These are phyloP conservation scores for Eimeria zaria DNA, from an alignment of 169 alveolate genomes.

Conservation along the genomic window DNA sequence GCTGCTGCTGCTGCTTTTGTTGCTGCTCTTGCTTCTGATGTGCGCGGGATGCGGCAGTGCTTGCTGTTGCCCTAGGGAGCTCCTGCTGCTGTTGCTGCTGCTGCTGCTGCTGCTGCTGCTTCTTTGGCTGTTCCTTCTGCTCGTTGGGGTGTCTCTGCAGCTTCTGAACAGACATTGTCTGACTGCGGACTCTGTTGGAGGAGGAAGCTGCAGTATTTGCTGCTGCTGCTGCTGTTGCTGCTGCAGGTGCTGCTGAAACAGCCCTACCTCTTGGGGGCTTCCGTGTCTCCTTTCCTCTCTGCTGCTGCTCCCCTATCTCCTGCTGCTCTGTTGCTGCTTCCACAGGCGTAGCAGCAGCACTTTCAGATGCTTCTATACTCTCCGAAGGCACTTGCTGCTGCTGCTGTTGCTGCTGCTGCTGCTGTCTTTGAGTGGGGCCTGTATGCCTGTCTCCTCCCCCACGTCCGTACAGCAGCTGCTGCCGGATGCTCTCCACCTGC, in stretches of 20 bases:
- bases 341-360: not conserved
- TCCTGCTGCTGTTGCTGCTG: constrained; percentile 15
- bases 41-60: too few relatives aligned
- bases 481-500: constrained; percentile 36
- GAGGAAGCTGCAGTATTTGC: not conserved
- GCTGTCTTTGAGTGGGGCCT: constrained; percentile 16
- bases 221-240: constrained; percentile 3
- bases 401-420: constrained; percentile 1
- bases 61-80: too few relatives aligned
- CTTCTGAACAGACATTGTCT: not conserved
- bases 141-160: not conserved
- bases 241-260: not conserved
- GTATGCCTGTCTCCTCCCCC: not conserved
- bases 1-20: not conserved
- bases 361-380: not conserved
- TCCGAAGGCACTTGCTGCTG: not conserved
- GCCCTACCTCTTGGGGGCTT: not conserved
- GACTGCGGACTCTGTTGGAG: not conserved
- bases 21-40: not conserved
- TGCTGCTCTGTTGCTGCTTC: not conserved
- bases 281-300: not conserved
- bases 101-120: not conserved
- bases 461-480: not conserved
- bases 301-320: not conserved
- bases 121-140: not conserved